Evolutionary conservation across 1,284 basidiomycete genomes (phyloP).

Genomic region (Naganishia liquefaciens): DNA sequence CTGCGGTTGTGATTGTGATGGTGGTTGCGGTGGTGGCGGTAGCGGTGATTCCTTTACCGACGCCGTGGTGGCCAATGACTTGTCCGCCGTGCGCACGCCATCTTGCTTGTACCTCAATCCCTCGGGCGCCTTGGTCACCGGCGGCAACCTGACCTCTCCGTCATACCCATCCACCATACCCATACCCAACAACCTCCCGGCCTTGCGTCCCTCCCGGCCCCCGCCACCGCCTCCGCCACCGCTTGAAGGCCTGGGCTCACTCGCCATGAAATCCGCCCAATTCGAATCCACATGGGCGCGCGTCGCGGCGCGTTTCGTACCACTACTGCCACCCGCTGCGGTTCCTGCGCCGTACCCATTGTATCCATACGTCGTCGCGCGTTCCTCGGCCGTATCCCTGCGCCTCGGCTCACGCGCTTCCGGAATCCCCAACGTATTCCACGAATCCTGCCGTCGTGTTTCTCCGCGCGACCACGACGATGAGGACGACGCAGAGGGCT

Average conservation of each 20-base stretch:
- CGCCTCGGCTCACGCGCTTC: neutral
- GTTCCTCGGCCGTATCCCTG: neutral
- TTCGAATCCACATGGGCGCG: conserved; percentile 21
- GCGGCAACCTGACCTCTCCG: conserved; percentile 11
- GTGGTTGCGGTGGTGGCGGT: neutral
- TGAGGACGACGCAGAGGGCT: too few relatives aligned
- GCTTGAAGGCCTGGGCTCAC: neutral
- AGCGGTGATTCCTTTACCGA: neutral
- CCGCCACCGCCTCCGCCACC: neutral
- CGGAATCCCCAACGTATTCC: conserved; percentile 3
- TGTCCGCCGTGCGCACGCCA: neutral
- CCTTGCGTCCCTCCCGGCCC: neutral
- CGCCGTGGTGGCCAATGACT: neutral
- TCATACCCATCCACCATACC: neutral
- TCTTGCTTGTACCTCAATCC: conserved; percentile 9
- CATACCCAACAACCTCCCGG: conserved; percentile 6
- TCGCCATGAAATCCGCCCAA: conserved; percentile 24
- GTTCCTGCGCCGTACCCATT: neutral
- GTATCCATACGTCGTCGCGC: neutral
- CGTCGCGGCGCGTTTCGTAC: conserved; percentile 6
- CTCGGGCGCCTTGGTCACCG: conserved; percentile 10
- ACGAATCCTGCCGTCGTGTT: neutral
- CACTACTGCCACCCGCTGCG: neutral
- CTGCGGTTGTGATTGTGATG: neutral
- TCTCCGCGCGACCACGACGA: neutral